Evolutionary conservation across 495 filamentous ascomycete genomes (phyloP).

Genomic region (Lasiosphaeriaceae sp.): DNA sequence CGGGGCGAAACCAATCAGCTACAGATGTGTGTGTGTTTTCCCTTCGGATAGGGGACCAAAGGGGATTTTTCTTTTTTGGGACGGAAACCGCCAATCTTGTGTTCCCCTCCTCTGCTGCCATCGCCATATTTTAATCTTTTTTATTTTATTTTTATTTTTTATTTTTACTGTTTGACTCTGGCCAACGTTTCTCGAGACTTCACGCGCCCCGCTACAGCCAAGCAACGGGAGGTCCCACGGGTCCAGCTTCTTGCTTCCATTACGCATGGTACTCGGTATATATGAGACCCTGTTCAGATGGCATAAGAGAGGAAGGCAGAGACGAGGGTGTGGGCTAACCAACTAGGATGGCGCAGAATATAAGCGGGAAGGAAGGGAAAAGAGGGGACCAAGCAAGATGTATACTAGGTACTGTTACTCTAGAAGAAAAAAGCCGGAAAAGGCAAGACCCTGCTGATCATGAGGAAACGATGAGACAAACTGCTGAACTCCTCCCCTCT

Average conservation of each 20-base stretch:
- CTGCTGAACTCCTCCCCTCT: too few species aligned
- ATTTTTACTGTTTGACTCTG: too few species aligned
- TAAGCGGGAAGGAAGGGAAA: slow-evolving; percentile 1
- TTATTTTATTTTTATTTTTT: too few species aligned
- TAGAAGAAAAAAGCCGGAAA: background rate
- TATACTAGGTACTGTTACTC: too few species aligned
- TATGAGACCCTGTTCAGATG: slow-evolving; percentile 1
- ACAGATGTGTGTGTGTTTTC: background rate
- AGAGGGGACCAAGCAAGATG: slow-evolving; percentile 1
- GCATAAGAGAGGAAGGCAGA: background rate
- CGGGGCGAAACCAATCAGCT: background rate
- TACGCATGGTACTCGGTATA: background rate
- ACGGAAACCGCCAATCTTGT: too few species aligned
- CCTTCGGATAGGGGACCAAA: background rate
- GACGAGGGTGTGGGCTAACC: background rate
- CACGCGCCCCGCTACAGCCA: background rate
- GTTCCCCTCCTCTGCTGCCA: too few species aligned
- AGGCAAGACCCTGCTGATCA: slow-evolving; percentile 14
- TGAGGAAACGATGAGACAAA: too few species aligned
- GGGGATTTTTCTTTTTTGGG: too few species aligned
- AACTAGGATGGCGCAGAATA: background rate
- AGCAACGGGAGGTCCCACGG: background rate
- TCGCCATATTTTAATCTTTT: too few species aligned
- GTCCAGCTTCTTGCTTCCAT: background rate
- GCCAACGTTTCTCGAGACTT: too few species aligned